Conservation (phyloP, 306 rosid species). For the Vigna radiata region DNA sequence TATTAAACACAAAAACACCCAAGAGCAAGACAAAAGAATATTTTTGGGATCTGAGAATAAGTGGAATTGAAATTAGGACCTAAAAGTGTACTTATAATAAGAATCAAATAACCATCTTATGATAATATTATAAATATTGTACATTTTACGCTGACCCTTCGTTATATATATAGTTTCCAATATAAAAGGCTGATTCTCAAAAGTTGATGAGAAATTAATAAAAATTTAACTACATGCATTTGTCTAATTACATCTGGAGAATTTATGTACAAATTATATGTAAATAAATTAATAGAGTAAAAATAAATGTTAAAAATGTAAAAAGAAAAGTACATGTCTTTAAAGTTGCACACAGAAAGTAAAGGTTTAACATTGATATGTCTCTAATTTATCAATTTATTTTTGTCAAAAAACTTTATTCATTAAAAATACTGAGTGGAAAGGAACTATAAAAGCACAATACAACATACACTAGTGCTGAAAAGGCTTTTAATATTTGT, state of each 20-base stretch:
- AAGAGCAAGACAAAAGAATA: background rate
- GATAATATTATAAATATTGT: conserved; percentile 16
- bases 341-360: background rate
- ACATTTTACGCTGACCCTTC: background rate
- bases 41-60: conserved; percentile 2
- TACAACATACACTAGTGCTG: too few species aligned
- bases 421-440: background rate
- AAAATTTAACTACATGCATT: too few species aligned
- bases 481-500: too few species aligned
- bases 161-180: background rate
- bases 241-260: too few species aligned
- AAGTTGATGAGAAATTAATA: background rate
- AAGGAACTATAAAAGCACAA: too few species aligned
- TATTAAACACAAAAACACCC: background rate
- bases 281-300: background rate
- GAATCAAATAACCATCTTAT: conserved; percentile 5
- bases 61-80: background rate
- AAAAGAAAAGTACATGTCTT: background rate
- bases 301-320: background rate
- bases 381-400: too few species aligned
- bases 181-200: background rate
- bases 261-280: background rate
- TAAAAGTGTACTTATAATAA: background rate
- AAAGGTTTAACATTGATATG: background rate
- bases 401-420: too few species aligned